phyloP scores from a whole-genome alignment of 2,329 filamentous ascomycete genomes.

The Paraphoma chrysanthemicola region DNA sequence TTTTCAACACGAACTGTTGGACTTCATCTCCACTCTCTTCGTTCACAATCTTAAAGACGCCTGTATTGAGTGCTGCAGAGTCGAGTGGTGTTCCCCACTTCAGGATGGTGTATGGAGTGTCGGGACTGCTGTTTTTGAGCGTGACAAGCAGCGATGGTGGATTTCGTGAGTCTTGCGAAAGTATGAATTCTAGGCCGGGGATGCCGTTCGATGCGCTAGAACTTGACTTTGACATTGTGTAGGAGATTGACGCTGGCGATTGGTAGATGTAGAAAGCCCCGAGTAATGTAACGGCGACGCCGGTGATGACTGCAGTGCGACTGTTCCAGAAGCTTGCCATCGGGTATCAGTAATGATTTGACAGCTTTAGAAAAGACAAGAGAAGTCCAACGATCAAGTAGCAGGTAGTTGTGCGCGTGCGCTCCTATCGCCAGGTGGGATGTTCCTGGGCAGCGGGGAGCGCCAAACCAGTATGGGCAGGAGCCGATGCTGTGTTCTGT shows the following conservation, averaged over 20 bases:
- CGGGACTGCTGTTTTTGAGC: conserved; percentile 44
- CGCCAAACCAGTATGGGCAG: conserved; percentile 24
- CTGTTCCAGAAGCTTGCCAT: conserved; percentile 34
- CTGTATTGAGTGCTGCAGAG: conserved; percentile 44
- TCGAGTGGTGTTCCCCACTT: conserved; percentile 53
- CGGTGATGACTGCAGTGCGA: conserved; percentile 34
- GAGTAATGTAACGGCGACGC: conserved; percentile 32
- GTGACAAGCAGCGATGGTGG: conserved; percentile 45
- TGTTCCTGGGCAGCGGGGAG: conserved; percentile 20
- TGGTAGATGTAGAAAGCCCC: conserved; percentile 39
- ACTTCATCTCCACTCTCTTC: conserved; percentile 34
- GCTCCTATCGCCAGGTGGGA: neutral
- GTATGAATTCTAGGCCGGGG: conserved; percentile 37
- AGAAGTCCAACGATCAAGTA: neutral
- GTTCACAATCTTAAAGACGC: conserved; percentile 45
- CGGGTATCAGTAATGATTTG: neutral
- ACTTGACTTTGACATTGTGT: conserved; percentile 29
- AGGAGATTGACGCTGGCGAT: conserved; percentile 21
- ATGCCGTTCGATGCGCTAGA: conserved; percentile 13
- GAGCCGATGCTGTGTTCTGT: conserved; percentile 7
- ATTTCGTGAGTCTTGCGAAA: conserved; percentile 35
- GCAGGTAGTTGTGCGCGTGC: conserved; percentile 1
- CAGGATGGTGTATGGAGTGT: conserved; percentile 44
- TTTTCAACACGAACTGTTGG: conserved; percentile 37
- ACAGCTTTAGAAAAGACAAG: neutral